phyloP scores from a whole-genome alignment of 345 rosid genomes.

The Leavenworthia alabamica region DNA sequence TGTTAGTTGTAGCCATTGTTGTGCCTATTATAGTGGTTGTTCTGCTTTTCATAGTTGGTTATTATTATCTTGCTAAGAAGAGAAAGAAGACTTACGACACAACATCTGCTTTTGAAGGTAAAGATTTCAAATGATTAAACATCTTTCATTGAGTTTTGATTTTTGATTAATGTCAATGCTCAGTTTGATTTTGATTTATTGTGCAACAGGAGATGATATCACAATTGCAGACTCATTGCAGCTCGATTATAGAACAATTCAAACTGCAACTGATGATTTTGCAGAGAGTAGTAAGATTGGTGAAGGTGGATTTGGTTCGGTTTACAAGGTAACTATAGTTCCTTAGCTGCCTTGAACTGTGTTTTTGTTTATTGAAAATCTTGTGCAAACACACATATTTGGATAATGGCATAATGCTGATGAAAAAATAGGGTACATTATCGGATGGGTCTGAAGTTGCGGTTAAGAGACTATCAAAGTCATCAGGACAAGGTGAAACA shows the following conservation, averaged over 20 bases:
- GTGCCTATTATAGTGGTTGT: conserved; percentile 18
- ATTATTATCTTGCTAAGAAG: conserved; percentile 30
- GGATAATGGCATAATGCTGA: background rate
- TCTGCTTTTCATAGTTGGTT: conserved; percentile 31
- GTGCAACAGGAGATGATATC: conserved; percentile 32
- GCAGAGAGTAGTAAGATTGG: conserved; percentile 46
- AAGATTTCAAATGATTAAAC: background rate
- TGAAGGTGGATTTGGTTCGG: conserved; percentile 63
- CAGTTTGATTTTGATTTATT: background rate
- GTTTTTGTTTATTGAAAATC: background rate
- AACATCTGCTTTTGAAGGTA: conserved; percentile 33
- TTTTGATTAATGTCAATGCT: background rate
- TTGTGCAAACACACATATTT: background rate
- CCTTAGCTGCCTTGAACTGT: background rate
- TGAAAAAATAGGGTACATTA: conserved; percentile 7
- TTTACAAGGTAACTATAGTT: conserved; percentile 44
- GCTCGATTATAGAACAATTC: conserved; percentile 32
- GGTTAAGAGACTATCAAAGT: conserved; percentile 24
- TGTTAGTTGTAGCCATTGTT: conserved; percentile 35
- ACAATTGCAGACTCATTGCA: conserved; percentile 41
- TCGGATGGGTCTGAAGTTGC: conserved; percentile 23
- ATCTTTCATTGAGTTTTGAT: background rate
- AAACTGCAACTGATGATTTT: conserved; percentile 47
- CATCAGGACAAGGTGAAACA: conserved; percentile 26
- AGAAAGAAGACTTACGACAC: conserved; percentile 18